Evolutionary conservation across 768 basidiomycete species (phyloP), one percentile per base, ranked within the genome.

Genomic region (Candolleomyces eurysporus): DNA sequence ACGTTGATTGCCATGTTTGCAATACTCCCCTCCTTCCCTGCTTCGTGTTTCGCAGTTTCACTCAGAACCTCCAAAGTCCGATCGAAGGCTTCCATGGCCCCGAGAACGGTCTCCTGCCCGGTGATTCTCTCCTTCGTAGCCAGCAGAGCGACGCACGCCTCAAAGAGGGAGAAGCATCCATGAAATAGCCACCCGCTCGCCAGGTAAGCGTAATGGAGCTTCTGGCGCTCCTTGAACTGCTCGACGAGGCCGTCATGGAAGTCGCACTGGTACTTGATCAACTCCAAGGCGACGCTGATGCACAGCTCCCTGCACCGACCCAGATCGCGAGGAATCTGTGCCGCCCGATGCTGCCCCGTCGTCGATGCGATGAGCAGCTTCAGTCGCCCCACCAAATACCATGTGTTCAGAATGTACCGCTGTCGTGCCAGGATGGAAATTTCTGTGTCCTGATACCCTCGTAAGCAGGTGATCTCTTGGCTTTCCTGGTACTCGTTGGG

Each of bases 111-210:
- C 50, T 73, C 73, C 50, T 75, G 71, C 66, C 74, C 76, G 14
- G 54, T 19, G 21, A 56, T 30, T 16, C 54, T 40, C 54, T 56
- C 54, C 54, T 43, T 40, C 39, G 54, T 56, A 22, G 78, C 77
- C 40, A 78, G 70, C 21, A 83, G 75, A 60, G 78, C 78, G 57
- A 84, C 75, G 16, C 78, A 74, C 31, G 78, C 80, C 66, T 83
- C 82, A 63, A 81, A 79, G 11, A 82, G 70, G 8, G 78, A 76
- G 66, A 77, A 76, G 61, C 76, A 80, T 5, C 78, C 79, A 61
- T 75, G 75, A 62, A 79, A 80, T 57, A 73, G 73, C 78, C 78
- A 80, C 61, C 54, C 54, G 22, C 54, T 56, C 39, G 54, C 54
- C 54, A 56, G 54, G 42, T 56, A 56, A 43, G 54, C 54, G 40